Conservation (phyloP, 305 asterid species). For the Rubia balearica region DNA sequence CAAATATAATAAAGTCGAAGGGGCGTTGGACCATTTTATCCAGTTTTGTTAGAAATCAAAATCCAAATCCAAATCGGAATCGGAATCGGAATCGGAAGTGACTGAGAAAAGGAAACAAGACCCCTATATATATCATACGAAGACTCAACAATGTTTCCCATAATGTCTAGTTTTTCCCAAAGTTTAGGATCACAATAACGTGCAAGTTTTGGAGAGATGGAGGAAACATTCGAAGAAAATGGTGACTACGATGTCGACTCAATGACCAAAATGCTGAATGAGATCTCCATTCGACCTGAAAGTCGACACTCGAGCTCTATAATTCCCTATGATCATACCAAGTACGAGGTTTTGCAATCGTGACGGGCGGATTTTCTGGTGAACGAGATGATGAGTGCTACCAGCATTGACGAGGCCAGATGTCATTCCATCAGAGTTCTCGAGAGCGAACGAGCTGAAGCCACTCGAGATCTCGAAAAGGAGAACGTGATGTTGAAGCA, state of each 20-base stretch:
- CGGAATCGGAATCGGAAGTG: background rate
- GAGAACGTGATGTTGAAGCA: background rate
- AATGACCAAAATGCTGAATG: background rate
- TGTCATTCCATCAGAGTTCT: background rate
- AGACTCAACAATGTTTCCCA: background rate
- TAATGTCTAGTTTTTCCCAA: background rate
- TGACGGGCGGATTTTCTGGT: background rate
- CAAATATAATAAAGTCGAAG: no score
- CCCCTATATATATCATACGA: background rate
- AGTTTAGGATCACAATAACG: background rate
- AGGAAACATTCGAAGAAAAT: background rate
- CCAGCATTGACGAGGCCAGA: background rate
- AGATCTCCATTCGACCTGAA: background rate
- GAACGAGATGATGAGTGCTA: background rate
- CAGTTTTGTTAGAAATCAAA: background rate
- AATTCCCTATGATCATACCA: background rate
- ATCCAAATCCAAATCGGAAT: no score
- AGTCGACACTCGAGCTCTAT: background rate
- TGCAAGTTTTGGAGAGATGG: background rate
- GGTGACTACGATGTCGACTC: background rate
- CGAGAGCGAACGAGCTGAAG: background rate
- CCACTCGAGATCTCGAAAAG: background rate
- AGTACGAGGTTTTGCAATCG: background rate
- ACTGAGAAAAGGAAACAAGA: background rate
- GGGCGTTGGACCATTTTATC: background rate